Evolutionary conservation across 2,329 filamentous ascomycete species (phyloP).

Genomic region (Hysterium pulicare): DNA sequence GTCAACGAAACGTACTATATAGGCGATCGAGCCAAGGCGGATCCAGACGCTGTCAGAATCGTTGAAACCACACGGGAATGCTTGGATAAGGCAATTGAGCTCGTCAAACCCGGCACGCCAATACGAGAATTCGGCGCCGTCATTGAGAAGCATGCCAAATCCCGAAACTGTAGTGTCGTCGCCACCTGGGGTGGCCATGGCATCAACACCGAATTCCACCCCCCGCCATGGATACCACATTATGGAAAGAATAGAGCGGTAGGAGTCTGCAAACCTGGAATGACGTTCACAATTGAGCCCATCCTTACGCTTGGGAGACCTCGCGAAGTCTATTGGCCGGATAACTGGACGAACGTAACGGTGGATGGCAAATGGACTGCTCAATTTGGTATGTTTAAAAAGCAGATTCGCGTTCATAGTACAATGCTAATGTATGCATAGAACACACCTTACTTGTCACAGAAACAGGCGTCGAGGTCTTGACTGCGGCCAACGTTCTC

Average conservation of each 20-base stretch:
- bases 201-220: slow-evolving; percentile 5
- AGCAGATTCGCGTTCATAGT: neutral
- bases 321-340: slow-evolving; percentile 2
- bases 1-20: slow-evolving; percentile 2
- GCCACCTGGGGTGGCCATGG: slow-evolving; percentile 4
- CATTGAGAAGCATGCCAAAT: slow-evolving; percentile 5
- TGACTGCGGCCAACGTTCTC: neutral
- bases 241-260: slow-evolving; percentile 3
- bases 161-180: slow-evolving; percentile 2
- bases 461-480: slow-evolving; percentile 3
- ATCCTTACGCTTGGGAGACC: slow-evolving; percentile 3
- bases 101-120: slow-evolving; percentile 2
- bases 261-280: slow-evolving; percentile 3
- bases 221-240: slow-evolving; percentile 4
- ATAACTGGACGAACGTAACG: slow-evolving; percentile 2
- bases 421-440: slow-evolving; percentile 14
- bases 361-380: slow-evolving; percentile 3
- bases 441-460: slow-evolving; percentile 3
- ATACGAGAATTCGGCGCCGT: slow-evolving; percentile 2
- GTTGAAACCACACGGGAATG: slow-evolving; percentile 3
- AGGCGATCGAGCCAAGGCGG: slow-evolving; percentile 2
- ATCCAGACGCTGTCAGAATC: slow-evolving; percentile 1
- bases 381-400: slow-evolving; percentile 1
- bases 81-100: slow-evolving; percentile 1
- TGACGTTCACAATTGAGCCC: slow-evolving; percentile 4